Evolutionary conservation across 176 grass and related monocot genomes (phyloP).

Genomic region (Eremochloa ophiuroides): DNA sequence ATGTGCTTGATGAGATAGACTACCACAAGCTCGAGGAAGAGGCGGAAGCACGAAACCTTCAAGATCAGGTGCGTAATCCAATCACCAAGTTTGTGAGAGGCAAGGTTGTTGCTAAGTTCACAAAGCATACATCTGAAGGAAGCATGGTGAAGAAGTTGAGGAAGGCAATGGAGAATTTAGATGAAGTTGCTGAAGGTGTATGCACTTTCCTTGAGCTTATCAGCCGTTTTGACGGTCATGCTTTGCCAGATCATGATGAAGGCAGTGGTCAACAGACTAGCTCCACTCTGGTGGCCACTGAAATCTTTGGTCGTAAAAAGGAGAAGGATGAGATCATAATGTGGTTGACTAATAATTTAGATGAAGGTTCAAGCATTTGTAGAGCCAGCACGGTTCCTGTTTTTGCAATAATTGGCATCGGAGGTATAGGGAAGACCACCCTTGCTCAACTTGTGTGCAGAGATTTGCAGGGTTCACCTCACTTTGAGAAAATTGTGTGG

Average conservation of each 20-base stretch:
- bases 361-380: background rate
- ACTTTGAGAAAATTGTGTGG: conserved; percentile 10
- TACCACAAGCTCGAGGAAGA: conserved; percentile 14
- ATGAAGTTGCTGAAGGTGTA: background rate
- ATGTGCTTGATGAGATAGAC: conserved; percentile 13
- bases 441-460: conserved; percentile 29
- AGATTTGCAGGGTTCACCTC: background rate
- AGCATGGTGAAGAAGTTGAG: background rate
- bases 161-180: background rate
- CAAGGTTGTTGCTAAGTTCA: no score
- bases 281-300: background rate
- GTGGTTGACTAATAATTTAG: background rate
- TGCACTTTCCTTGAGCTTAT: conserved; percentile 1
- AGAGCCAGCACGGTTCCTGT: background rate
- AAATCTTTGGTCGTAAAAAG: conserved; percentile 24
- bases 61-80: no score
- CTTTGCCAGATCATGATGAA: background rate
- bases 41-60: background rate
- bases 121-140: background rate
- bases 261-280: background rate
- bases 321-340: conserved; percentile 21
- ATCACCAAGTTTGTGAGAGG: no score
- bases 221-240: background rate
- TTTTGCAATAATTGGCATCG: conserved; percentile 17
- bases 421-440: conserved; percentile 27